Percentiles rank a stretch among this genome's conserved stretches.
Evolutionary conservation across 2,329 filamentous ascomycete genomes (phyloP).

Genomic region (Fusarium gaditjirri): DNA sequence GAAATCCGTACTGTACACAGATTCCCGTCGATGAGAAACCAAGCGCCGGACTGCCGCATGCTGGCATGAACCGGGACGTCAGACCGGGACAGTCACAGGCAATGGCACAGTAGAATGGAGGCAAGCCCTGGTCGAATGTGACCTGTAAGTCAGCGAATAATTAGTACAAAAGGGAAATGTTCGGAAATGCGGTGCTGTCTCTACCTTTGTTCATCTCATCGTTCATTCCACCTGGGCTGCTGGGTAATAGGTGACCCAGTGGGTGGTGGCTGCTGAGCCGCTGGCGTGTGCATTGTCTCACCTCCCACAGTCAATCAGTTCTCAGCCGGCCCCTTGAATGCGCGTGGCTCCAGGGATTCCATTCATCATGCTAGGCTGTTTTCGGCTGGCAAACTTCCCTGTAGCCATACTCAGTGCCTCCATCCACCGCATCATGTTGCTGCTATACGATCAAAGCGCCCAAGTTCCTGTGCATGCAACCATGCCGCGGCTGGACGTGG

Average conservation of each 20-base stretch:
- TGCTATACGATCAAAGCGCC: conserved; percentile 44
- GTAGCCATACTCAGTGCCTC: conserved; percentile 42
- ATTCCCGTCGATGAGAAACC: conserved; percentile 14
- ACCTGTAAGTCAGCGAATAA: background rate
- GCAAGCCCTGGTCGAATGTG: background rate
- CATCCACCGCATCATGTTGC: conserved; percentile 47
- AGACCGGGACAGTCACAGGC: background rate
- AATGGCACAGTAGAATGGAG: background rate
- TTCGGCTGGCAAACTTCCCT: conserved; percentile 40
- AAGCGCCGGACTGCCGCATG: conserved; percentile 17
- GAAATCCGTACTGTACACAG: background rate
- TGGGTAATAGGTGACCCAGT: conserved; percentile 12
- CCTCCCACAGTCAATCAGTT: conserved; percentile 26
- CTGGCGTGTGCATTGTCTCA: conserved; percentile 31
- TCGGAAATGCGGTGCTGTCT: background rate
- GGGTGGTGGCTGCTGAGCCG: conserved; percentile 25
- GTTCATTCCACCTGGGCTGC: conserved; percentile 15
- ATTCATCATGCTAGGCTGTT: conserved; percentile 39
- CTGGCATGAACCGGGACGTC: conserved; percentile 12
- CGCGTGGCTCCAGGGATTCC: conserved; percentile 54
- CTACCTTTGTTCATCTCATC: conserved; percentile 5
- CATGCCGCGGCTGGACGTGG: conserved; percentile 24
- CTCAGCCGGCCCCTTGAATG: conserved; percentile 43
- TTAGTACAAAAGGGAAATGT: background rate
- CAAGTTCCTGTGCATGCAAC: conserved; percentile 35